Conservation (phyloP, 352 stramenopile genomes). For the Aphanomyces astaci region DNA sequence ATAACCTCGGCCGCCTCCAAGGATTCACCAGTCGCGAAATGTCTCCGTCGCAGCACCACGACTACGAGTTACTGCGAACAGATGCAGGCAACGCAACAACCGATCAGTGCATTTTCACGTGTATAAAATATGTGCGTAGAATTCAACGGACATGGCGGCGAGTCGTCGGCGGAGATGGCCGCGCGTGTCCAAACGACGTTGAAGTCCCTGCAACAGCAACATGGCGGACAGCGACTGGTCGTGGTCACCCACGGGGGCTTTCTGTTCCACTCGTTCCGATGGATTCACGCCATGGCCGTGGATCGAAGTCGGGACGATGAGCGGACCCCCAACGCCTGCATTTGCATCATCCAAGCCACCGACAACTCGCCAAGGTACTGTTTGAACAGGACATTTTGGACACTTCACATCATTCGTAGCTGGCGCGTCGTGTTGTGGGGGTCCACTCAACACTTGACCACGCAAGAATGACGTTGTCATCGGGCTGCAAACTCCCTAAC, state of each 20-base stretch:
- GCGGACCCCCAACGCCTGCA: conserved; percentile 15
- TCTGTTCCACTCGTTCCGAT: conserved; percentile 12
- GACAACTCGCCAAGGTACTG: neutral
- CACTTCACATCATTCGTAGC: neutral
- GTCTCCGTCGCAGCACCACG: neutral
- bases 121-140: neutral
- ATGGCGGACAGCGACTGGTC: conserved; percentile 9
- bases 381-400: neutral
- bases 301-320: conserved; percentile 5
- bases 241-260: conserved; percentile 12
- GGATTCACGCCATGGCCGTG: neutral
- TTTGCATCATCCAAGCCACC: conserved; percentile 9
- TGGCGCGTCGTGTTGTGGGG: conserved; percentile 11
- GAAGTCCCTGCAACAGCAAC: neutral
- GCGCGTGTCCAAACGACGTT: neutral
- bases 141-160: conserved; percentile 7
- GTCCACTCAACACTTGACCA: conserved; percentile 5
- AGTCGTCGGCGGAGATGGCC: conserved; percentile 18
- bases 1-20: conserved; percentile 7
- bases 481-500: no score
- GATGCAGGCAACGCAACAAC: neutral
- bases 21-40: neutral
- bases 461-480: no score
- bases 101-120: neutral
- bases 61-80: conserved; percentile 7